Percentiles rank a stretch among this genome's conserved stretches.
Conservation (phyloP, 768 basidiomycete species). For the Tulasnella sp. region DNA sequence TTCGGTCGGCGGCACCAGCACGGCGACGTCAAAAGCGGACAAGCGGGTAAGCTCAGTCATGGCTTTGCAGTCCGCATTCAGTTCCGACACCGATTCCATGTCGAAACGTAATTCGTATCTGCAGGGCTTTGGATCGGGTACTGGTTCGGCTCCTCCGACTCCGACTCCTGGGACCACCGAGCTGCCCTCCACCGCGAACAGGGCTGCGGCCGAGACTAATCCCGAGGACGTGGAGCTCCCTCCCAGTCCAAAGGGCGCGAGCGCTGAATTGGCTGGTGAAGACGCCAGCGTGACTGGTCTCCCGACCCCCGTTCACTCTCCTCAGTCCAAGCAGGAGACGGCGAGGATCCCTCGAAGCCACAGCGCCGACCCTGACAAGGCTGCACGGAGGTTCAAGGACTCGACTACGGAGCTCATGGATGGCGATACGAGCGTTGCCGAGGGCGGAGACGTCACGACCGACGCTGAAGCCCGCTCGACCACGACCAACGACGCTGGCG, state of each 20-base stretch:
- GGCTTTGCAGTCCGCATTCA: constrained; percentile 29
- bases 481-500: constrained; percentile 30
- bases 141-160: constrained; percentile 33
- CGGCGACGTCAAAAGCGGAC: constrained; percentile 4
- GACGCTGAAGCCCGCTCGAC: constrained; percentile 25
- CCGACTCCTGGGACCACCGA: constrained; percentile 30
- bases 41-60: constrained; percentile 30
- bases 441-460: constrained; percentile 19
- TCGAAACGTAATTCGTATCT: not conserved
- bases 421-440: constrained; percentile 5
- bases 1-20: not conserved
- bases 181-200: constrained; percentile 13
- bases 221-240: constrained; percentile 30
- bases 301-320: constrained; percentile 49
- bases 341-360: constrained; percentile 1
- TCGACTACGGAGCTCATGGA: not conserved
- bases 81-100: constrained; percentile 25
- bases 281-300: constrained; percentile 35
- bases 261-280: constrained; percentile 7
- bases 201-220: constrained; percentile 4
- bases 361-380: not conserved
- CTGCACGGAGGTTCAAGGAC: constrained; percentile 11
- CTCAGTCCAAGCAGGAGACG: constrained; percentile 42
- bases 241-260: not conserved
- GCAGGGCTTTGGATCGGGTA: not conserved